Base-by-base conservation (phyloP, 345 rosid genomes). In the Conringia planisiliqua region DNA sequence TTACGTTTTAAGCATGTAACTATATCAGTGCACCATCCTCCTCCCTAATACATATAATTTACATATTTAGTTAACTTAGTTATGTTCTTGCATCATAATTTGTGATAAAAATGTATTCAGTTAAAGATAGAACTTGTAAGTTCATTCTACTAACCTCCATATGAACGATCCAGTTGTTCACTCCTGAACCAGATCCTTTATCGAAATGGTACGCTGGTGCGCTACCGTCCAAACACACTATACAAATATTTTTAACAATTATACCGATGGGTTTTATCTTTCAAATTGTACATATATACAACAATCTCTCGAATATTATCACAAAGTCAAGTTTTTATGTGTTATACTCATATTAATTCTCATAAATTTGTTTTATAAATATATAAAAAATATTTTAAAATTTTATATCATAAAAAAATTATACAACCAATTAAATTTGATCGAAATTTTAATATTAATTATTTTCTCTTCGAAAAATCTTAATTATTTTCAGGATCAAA, bases 171-270 rank as follows among this genome's bases (percentile, higher is more conserved):
- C 99, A 95, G 61, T 85, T 92, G 66, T 90, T 83, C 50, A 83
- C 73, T 62, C 99, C 98, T 4, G 91, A 76, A 2, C 97, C 99
- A 69, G 59, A 89, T 39, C 99, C 99, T 74, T 77, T 88, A 48
- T 88, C 84, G 52, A 85, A 82, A 64, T 95, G 96, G 81, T 92
- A 95, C 42, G 99, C 99, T 3, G 98, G 96, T 12, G 99, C 90
- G 24, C 97, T 95, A 22, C 98, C 99, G 78, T 95, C 99, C 89
- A 95, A 82, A 80, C 99, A 95, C 72, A 95, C 98, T 95, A 84
- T 74, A 77, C 52, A 27, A 29, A 17, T 35, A 43, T 14, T 18
- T 10, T 35, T 7, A 36, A 36, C 12, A 66, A 59, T 10, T 14
- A 52, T 29, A 42, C 16, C 14, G 18, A n/a, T 14, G 12, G 12